Evolutionary conservation across 768 basidiomycete genomes (phyloP), one percentile per base, ranked within the genome.

Genomic region (Psilocybe cubensis): DNA sequence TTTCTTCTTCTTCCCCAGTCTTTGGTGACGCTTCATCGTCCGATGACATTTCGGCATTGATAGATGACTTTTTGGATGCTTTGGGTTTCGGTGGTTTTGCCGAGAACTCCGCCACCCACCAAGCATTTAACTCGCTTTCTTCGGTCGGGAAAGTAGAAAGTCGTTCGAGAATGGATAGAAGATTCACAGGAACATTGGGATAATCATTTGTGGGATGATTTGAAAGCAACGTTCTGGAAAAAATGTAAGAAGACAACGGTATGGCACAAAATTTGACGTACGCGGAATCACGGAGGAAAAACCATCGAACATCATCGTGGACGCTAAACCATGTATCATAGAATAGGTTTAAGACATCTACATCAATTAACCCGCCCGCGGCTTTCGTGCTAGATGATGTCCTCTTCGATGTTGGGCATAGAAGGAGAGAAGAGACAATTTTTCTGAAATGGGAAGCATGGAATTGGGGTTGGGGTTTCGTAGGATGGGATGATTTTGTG

Each of bases 261-360:
- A 52, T 42, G 25, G 20, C 40, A 35, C 55, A n/a, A 52, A 21
- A 18, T 29, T 14, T 47, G 5, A 75, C 83, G 57, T 70, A 90
- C 92, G 79, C 83, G 53, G 89, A 79, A 66, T 94, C 91, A 41
- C 89, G 82, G 29, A 96, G 79, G 76, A 94, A 94, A 75, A 90
- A 92, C 91, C 91, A 96, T 57, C 94, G 83, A 28, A 96, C 76
- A 65, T 96, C 94, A 65, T 93, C 90, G 68, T 91, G 67, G 11
- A 89, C 83, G 61, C 84, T 86, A 63, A 92, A 80, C 87, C 89
- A 95, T 12, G 81, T 86, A 45, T 82, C 80, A 52, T 86, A 74
- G 64, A 94, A 92, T 10, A 79, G 71, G 41, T 84, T 74, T 23
- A 86, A 73, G 3, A 92, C 84, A 55, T 90, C 88, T 4, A 76